A percentile compares a stretch with the other conserved stretches of the same genome.
These are phyloP conservation scores for Funneliformis geosporum DNA, from an alignment of 192 early-diverging fungal genomes.

Conservation along the genomic window DNA sequence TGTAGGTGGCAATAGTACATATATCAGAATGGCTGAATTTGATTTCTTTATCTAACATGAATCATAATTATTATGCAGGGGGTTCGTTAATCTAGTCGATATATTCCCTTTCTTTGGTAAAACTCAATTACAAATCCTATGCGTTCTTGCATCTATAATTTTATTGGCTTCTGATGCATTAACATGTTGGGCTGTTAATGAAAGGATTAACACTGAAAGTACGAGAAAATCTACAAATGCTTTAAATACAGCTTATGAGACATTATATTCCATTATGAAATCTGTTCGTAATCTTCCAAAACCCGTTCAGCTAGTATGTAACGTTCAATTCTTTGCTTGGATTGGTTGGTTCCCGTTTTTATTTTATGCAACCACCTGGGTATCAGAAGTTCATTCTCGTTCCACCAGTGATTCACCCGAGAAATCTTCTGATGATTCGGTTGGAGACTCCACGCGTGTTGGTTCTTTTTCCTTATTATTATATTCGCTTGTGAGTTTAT, in stretches of 20 bases:
- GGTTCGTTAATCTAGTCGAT: conserved; percentile 74
- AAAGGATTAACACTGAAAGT: conserved; percentile 43
- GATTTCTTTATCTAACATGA: background rate
- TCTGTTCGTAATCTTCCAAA: conserved; percentile 67
- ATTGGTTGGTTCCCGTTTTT: conserved; percentile 98
- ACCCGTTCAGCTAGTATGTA: conserved; percentile 75
- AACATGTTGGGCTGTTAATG: conserved; percentile 71
- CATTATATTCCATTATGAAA: conserved; percentile 38
- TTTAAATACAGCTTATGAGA: conserved; percentile 29
- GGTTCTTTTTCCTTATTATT: conserved; percentile 87
- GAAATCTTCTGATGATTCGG: conserved; percentile 10
- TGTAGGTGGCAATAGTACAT: conserved; percentile 40
- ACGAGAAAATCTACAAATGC: conserved; percentile 11
- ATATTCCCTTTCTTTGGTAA: conserved; percentile 73
- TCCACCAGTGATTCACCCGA: conserved; percentile 30
- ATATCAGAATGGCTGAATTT: background rate
- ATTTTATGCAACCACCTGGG: conserved; percentile 68
- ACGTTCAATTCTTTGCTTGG: conserved; percentile 96
- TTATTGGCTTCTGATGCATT: conserved; percentile 61
- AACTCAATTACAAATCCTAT: conserved; percentile 82
- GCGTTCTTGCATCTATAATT: conserved; percentile 68
- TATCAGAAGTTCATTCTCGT: conserved; percentile 52
- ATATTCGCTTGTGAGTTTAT: conserved; percentile 78
- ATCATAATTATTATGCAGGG: conserved; percentile 39
- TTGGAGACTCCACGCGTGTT: conserved; percentile 66